Percentiles rank a stretch among this genome's conserved stretches.
phyloP scores from a whole-genome alignment of 345 rosid species.

The Rhizophora apiculata region DNA sequence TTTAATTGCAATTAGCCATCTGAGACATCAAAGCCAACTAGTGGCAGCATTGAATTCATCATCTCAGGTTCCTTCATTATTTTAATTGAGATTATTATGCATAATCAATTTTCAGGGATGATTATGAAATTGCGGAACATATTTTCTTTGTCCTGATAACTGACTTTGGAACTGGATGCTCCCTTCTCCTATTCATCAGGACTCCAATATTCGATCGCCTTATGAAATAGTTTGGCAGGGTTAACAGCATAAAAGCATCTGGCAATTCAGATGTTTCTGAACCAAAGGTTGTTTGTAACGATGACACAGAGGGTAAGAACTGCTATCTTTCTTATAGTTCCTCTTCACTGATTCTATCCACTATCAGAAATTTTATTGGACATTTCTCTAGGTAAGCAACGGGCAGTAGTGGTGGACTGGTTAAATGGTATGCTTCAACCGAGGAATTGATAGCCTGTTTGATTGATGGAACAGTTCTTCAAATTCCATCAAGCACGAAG shows the following conservation, averaged over 20 bases:
- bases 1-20: too few relatives aligned
- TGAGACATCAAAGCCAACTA: too few relatives aligned
- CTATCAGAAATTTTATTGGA: too few relatives aligned
- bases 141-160: slow-evolving; percentile 1
- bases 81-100: neutral
- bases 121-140: neutral
- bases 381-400: slow-evolving; percentile 35
- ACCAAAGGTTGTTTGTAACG: too few relatives aligned
- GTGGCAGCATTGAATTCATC: too few relatives aligned
- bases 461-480: slow-evolving; percentile 45
- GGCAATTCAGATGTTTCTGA: too few relatives aligned
- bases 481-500: slow-evolving; percentile 60
- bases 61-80: too few relatives aligned
- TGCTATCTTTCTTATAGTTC: too few relatives aligned
- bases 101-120: slow-evolving; percentile 3
- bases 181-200: slow-evolving; percentile 17
- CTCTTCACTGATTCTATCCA: too few relatives aligned
- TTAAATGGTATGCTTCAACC: slow-evolving; percentile 37
- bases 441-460: slow-evolving; percentile 47
- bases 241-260: slow-evolving; percentile 16
- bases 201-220: slow-evolving; percentile 20
- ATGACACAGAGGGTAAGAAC: too few relatives aligned
- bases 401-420: slow-evolving; percentile 47
- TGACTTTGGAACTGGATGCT: slow-evolving; percentile 16
- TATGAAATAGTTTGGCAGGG: slow-evolving; percentile 15